Percentiles rank a stretch among this genome's conserved stretches.
Conservation (phyloP, 139 green algal species). For the Chlorella sp. region DNA sequence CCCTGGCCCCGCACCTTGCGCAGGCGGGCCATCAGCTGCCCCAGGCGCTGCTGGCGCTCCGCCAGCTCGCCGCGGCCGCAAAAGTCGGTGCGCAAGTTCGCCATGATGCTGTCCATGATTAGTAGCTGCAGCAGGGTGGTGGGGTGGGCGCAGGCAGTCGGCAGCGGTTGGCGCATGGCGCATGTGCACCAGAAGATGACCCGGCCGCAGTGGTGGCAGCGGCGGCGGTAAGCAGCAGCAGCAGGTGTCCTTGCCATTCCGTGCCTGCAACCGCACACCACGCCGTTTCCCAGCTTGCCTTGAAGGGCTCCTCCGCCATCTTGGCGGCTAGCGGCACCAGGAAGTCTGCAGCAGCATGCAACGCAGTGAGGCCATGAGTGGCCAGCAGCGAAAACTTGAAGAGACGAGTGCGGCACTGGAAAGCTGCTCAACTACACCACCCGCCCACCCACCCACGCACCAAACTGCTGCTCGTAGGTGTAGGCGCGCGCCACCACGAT, state of each 20-base stretch:
- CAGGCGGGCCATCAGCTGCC: constrained; percentile 70
- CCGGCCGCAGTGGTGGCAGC: too few species aligned
- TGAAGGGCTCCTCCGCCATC: constrained; percentile 82
- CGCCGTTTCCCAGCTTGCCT: too few species aligned
- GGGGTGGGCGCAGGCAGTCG: constrained; percentile 18
- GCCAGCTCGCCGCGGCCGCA: constrained; percentile 88
- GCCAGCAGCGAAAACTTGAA: too few species aligned
- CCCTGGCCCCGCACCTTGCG: constrained; percentile 63
- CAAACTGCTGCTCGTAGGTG: constrained; percentile 86
- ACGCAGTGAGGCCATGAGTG: too few species aligned
- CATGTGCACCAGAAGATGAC: too few species aligned
- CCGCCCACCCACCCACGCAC: not conserved
- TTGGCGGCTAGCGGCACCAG: constrained; percentile 67
- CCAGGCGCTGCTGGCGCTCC: constrained; percentile 93
- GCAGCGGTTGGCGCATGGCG: too few species aligned
- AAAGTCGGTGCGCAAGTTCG: constrained; percentile 89
- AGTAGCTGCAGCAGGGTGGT: constrained; percentile 50
- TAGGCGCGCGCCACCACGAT: constrained; percentile 77
- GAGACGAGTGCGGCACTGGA: too few species aligned
- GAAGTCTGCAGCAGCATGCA: constrained; percentile 27
- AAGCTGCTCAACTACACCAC: too few species aligned
- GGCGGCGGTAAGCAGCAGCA: too few species aligned
- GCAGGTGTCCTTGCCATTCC: too few species aligned
- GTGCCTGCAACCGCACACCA: too few species aligned
- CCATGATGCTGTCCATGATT: constrained; percentile 91